Base-by-base conservation (phyloP, 2,329 filamentous ascomycete species). In the Calonectria naviculata region DNA sequence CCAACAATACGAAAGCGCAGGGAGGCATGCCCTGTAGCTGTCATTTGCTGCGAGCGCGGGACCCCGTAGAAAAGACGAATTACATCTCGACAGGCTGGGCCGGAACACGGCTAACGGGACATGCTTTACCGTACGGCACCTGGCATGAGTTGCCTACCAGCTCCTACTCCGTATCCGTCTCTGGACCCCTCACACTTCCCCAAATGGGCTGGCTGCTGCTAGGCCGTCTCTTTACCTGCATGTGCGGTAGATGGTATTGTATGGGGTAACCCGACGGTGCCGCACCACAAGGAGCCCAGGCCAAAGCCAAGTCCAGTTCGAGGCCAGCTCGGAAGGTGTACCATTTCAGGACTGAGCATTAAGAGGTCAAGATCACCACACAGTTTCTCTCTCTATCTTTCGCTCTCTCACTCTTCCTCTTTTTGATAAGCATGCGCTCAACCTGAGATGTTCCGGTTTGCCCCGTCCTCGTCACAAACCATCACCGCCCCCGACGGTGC, bases 101-200 rank as follows among this genome's bases (percentile, higher is more conserved):
- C 63, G 63, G 64, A 60, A 44, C 64, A 66, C 64, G 64, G 49
- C 54, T 58, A 46, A 66, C 52, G 64, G 64, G 64, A 66, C 64
- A 60, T 66, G 64, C 52, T 58, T 58, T 58, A 28, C 52, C 31
- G 52, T 58, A 58, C 52, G 52, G 52, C 52, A 58, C 52, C 38
- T 58, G 52, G 52, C 21, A 58, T 58, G 34, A 58, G 52, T 36
- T 58, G 31, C 31, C 52, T 38, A 17, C 52, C 34, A 12, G 34
- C 34, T 36, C 6, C 34, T 58, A 58, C 24, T 31, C 19, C n/a
- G 13, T 36, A 9, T 56, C 52, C 31, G 52, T 36, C 15, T 7
- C 49, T 21, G 29, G 21, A 21, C 52, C 52, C 52, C 52, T 58
- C 52, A 21, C 52, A 34, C 49, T 34, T 47, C 64, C 64, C 62